Percentiles rank a stretch among this genome's conserved stretches.
Evolutionary conservation across 1,284 basidiomycete genomes (phyloP).

Genomic region (Cystobasidium pallidum): DNA sequence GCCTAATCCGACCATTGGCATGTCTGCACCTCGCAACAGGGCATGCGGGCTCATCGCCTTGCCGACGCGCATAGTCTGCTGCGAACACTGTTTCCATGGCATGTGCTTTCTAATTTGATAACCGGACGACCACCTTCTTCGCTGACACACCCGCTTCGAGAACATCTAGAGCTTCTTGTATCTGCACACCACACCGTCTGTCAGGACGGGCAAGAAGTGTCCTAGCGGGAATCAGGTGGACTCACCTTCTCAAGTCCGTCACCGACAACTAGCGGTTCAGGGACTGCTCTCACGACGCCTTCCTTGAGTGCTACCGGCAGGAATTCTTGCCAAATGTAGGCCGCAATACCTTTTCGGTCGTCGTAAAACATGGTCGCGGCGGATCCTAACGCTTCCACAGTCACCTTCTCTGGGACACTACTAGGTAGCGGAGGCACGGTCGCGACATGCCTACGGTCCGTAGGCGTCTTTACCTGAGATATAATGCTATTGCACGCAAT

Average conservation of each 20-base stretch:
- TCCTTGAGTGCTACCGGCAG: constrained; percentile 43
- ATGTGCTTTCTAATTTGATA: not conserved
- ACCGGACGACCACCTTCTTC: constrained; percentile 46
- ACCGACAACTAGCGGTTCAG: constrained; percentile 46
- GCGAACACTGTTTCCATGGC: too few species aligned
- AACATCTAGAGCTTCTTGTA: constrained; percentile 45
- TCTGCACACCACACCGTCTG: not conserved
- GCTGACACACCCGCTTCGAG: constrained; percentile 48
- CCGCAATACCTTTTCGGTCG: constrained; percentile 22
- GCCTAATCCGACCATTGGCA: too few species aligned
- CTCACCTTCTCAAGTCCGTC: constrained; percentile 44
- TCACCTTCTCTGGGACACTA: constrained; percentile 41
- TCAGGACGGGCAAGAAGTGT: too few species aligned
- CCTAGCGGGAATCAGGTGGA: not conserved
- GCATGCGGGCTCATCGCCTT: too few species aligned
- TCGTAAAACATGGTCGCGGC: constrained; percentile 37
- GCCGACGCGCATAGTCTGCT: too few species aligned
- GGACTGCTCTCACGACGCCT: constrained; percentile 43
- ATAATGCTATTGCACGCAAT: constrained; percentile 41
- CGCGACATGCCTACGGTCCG: constrained; percentile 44
- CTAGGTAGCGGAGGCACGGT: constrained; percentile 45
- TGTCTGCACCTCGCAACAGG: too few species aligned
- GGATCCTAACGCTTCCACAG: constrained; percentile 23
- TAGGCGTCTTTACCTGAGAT: constrained; percentile 28
- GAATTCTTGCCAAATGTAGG: constrained; percentile 46